Conservation (phyloP, 345 rosid species). For the Aurinia saxatilis region DNA sequence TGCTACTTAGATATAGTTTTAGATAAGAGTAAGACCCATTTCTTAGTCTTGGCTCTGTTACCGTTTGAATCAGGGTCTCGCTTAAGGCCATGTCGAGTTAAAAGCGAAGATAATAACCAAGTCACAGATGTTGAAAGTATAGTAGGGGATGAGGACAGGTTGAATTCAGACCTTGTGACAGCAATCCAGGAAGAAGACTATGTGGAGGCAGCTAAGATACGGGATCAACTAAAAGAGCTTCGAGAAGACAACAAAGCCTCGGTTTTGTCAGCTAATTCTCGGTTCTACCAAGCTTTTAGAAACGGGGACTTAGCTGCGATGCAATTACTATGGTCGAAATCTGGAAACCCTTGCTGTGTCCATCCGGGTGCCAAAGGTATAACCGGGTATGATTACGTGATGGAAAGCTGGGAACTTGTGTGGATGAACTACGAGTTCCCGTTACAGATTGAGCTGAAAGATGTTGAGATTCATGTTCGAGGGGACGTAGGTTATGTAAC, state of each 20-base stretch:
- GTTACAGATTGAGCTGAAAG: constrained; percentile 62
- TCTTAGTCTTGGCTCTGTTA: constrained; percentile 9
- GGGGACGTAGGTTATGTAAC: constrained; percentile 76
- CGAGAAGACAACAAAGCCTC: constrained; percentile 64
- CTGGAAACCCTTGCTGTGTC: constrained; percentile 62
- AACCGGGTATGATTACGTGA: constrained; percentile 62
- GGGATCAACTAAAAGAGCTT: constrained; percentile 58
- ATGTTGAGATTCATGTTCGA: constrained; percentile 57
- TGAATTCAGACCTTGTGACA: constrained; percentile 46
- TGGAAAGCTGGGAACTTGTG: constrained; percentile 94
- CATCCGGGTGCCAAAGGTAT: constrained; percentile 87
- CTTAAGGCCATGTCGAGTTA: constrained; percentile 37
- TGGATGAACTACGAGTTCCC: constrained; percentile 93
- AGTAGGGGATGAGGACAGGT: constrained; percentile 48
- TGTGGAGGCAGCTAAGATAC: constrained; percentile 69
- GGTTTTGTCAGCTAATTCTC: constrained; percentile 62
- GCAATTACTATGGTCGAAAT: constrained; percentile 65
- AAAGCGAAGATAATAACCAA: constrained; percentile 52
- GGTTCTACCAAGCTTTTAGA: constrained; percentile 68
- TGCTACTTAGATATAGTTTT: not conserved
- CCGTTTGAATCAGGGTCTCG: constrained; percentile 22
- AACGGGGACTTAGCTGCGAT: constrained; percentile 65
- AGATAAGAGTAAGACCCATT: not conserved
- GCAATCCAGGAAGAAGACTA: constrained; percentile 87
- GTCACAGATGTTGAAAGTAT: constrained; percentile 42